Conservation (phyloP, 331 rosid species). For the Pyracantha coccinea region DNA sequence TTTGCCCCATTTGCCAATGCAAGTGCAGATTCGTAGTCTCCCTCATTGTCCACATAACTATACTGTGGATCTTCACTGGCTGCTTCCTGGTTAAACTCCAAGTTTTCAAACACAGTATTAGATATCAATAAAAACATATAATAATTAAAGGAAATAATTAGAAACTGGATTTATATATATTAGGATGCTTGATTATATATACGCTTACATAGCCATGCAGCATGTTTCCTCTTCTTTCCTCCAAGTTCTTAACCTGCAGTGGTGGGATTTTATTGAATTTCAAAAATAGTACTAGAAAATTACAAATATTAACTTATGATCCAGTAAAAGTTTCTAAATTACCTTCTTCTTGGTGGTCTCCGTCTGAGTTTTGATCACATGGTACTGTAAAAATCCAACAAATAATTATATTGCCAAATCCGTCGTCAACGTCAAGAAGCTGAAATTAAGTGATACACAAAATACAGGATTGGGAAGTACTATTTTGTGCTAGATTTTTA, state of each 20-base stretch:
- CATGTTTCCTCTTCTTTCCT: conserved; percentile 31
- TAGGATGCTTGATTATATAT: neutral
- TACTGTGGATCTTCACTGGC: conserved; percentile 60
- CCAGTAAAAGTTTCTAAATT: neutral
- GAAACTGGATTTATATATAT: neutral
- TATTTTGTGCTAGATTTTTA: too few relatives aligned
- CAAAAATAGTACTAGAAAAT: neutral
- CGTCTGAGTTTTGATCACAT: conserved; percentile 51
- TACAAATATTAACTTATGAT: neutral
- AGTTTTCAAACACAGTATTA: neutral
- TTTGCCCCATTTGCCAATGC: conserved; percentile 58
- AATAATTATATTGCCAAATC: neutral
- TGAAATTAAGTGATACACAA: too few relatives aligned
- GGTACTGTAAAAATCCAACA: conserved; percentile 36
- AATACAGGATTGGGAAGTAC: too few relatives aligned
- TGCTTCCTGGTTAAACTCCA: neutral
- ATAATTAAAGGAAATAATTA: neutral
- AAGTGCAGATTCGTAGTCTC: conserved; percentile 42
- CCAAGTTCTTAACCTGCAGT: conserved; percentile 51
- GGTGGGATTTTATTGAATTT: neutral
- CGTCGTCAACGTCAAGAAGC: too few relatives aligned
- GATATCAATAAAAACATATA: neutral
- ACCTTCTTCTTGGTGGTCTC: conserved; percentile 65
- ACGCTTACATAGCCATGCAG: conserved; percentile 45
- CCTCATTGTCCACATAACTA: conserved; percentile 39